Percentiles rank a stretch among this genome's conserved stretches.
phyloP scores from a whole-genome alignment of 1,284 basidiomycete species.

The Ganoderma resinaceum region DNA sequence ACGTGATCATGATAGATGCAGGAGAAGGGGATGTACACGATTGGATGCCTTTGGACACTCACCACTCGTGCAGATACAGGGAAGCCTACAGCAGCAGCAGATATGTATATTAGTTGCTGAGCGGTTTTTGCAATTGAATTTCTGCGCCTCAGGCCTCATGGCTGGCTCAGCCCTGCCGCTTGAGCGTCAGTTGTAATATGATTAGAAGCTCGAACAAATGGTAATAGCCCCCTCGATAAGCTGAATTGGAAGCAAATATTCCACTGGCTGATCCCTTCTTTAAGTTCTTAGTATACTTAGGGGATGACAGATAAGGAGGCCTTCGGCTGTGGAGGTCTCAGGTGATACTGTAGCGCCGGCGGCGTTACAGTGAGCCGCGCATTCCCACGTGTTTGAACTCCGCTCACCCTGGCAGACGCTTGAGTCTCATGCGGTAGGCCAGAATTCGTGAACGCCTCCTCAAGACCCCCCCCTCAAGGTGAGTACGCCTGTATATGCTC shows the following conservation, averaged over 20 bases:
- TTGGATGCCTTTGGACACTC: background rate
- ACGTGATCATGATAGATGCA: background rate
- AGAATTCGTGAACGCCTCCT: constrained; percentile 33
- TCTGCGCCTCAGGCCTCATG: background rate
- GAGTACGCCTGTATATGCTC: constrained; percentile 37
- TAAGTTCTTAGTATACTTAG: too few relatives aligned
- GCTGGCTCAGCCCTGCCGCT: too few relatives aligned
- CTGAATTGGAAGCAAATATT: too few relatives aligned
- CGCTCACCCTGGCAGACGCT: constrained; percentile 23
- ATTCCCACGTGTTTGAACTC: constrained; percentile 32
- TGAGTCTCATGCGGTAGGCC: constrained; percentile 20
- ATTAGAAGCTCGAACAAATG: too few relatives aligned
- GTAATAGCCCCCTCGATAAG: too few relatives aligned
- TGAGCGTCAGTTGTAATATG: too few relatives aligned
- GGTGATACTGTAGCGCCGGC: too few relatives aligned
- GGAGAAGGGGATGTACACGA: background rate
- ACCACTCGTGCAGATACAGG: background rate
- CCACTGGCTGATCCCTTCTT: too few relatives aligned
- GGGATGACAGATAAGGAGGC: too few relatives aligned
- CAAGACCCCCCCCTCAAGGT: constrained; percentile 47
- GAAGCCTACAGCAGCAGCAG: background rate
- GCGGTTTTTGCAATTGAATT: background rate
- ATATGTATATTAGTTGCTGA: background rate
- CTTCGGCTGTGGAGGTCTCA: too few relatives aligned
- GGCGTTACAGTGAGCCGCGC: too few relatives aligned